These are phyloP conservation scores for Sclerotinia subarctica DNA, from an alignment of 2,329 filamentous ascomycete species.

Conservation along the genomic window DNA sequence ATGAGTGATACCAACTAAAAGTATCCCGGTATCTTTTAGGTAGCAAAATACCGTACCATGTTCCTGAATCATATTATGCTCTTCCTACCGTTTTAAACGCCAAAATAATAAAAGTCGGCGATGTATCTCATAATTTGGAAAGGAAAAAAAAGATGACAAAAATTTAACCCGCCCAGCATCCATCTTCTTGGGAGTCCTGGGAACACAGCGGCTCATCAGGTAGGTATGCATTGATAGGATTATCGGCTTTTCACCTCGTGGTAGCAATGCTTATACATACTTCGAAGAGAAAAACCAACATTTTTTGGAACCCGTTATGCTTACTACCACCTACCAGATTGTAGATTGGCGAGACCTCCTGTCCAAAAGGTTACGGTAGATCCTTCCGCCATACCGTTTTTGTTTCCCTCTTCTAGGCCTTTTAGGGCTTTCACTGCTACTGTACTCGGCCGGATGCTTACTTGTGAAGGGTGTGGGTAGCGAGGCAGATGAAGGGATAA, in stretches of 20 bases:
- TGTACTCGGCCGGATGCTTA: conserved; percentile 13
- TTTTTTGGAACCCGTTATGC: conserved; percentile 19
- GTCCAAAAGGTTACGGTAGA: conserved; percentile 16
- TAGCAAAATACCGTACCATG: background rate
- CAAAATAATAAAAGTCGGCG: conserved; percentile 9
- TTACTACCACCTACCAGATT: conserved; percentile 15
- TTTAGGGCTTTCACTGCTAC: conserved; percentile 14
- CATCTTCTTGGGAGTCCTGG: background rate
- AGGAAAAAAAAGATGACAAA: background rate
- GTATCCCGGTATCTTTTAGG: conserved; percentile 1
- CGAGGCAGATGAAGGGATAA: background rate
- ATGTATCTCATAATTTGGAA: background rate
- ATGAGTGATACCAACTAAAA: conserved; percentile 8
- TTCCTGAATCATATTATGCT: background rate
- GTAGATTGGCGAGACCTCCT: conserved; percentile 22
- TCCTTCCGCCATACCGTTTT: conserved; percentile 21
- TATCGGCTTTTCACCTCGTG: conserved; percentile 14
- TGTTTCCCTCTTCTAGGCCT: conserved; percentile 18
- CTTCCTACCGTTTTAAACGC: conserved; percentile 15
- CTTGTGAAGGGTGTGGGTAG: background rate
- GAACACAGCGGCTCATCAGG: conserved; percentile 12
- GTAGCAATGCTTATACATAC: conserved; percentile 10
- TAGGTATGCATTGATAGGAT: conserved; percentile 9
- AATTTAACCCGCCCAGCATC: background rate
- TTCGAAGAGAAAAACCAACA: conserved; percentile 13